phyloP scores from a whole-genome alignment of 768 basidiomycete species.

The Mycena indigotica region DNA sequence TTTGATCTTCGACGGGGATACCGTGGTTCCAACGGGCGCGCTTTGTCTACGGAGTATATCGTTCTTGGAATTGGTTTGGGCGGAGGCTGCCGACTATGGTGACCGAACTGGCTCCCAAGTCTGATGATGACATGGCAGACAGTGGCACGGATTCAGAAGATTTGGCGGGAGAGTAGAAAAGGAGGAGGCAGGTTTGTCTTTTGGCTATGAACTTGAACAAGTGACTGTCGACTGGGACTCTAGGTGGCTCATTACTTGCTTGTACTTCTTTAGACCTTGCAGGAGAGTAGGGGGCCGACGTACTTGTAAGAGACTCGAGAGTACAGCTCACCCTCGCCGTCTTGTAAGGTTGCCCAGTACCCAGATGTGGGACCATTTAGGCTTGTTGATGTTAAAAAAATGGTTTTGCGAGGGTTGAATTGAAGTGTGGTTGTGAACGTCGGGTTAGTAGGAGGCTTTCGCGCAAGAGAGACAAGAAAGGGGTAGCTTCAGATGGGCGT shows the following conservation, averaged over 20 bases:
- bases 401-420: too few relatives aligned
- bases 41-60: not conserved
- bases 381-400: too few relatives aligned
- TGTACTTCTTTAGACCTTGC: not conserved
- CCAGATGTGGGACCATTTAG: not conserved
- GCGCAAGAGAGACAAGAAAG: too few relatives aligned
- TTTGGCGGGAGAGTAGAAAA: too few relatives aligned
- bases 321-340: not conserved
- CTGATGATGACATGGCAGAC: not conserved
- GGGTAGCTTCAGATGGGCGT: too few relatives aligned
- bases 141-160: not conserved
- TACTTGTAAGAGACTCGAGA: not conserved
- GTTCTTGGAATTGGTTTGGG: not conserved
- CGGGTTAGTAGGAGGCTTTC: too few relatives aligned
- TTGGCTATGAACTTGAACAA: not conserved
- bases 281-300: not conserved
- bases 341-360: not conserved
- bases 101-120: not conserved
- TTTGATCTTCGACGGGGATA: not conserved
- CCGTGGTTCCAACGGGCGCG: conserved; percentile 4
- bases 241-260: not conserved
- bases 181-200: not conserved
- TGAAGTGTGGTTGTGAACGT: too few relatives aligned
- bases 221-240: not conserved
- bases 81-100: conserved; percentile 1